These are phyloP conservation scores for Aspergillus fijiensis DNA, from an alignment of 2,329 filamentous ascomycete species.

Conservation along the genomic window DNA sequence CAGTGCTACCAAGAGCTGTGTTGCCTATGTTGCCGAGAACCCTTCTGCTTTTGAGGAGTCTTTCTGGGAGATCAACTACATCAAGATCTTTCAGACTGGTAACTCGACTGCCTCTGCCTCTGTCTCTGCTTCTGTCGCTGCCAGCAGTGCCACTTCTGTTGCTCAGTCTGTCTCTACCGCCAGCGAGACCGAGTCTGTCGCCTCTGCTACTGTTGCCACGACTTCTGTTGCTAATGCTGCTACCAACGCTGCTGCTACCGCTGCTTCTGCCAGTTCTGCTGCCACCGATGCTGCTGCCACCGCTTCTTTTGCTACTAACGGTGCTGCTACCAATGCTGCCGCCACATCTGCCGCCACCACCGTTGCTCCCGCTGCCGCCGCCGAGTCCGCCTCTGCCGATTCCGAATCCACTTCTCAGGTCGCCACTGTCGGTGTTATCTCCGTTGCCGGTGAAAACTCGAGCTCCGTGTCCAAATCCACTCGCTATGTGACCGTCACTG, in stretches of 20 bases:
- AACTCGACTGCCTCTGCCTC: background rate
- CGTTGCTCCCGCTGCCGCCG: background rate
- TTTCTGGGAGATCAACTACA: slow-evolving; percentile 74
- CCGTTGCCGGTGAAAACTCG: background rate
- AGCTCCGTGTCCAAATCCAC: slow-evolving; percentile 9
- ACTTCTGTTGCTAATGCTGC: background rate
- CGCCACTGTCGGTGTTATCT: background rate
- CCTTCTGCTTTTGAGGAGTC: slow-evolving; percentile 68
- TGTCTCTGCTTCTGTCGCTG: background rate
- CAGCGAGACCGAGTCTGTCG: background rate
- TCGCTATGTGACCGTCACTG: slow-evolving; percentile 14
- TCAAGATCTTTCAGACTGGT: slow-evolving; percentile 60
- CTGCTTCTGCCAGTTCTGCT: background rate
- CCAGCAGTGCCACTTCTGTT: slow-evolving; percentile 12
- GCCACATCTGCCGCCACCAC: background rate
- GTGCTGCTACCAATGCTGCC: background rate
- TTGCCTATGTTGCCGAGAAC: slow-evolving; percentile 69
- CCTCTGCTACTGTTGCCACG: background rate
- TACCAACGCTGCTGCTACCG: background rate
- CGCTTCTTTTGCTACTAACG: background rate
- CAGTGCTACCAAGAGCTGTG: slow-evolving; percentile 64
- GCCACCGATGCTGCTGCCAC: background rate
- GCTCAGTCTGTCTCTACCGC: slow-evolving; percentile 7
- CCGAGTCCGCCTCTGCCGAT: background rate
- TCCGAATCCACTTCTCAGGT: slow-evolving; percentile 2